Evolutionary conservation across 108 stramenopile genomes (phyloP).

Genomic region (Skeletonema marinoi): DNA sequence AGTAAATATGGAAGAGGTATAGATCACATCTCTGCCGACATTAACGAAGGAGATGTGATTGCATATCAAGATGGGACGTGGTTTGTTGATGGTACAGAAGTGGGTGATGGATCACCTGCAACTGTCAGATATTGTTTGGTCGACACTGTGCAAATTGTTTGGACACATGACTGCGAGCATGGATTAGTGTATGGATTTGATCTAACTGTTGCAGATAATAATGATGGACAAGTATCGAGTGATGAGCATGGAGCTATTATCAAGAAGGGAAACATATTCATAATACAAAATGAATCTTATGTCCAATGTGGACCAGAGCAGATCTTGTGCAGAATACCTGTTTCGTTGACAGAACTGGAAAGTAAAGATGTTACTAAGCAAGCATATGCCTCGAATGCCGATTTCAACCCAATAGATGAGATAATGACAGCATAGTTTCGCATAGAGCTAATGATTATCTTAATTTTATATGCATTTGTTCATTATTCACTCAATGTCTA

Average conservation of each 20-base stretch:
- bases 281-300: slow-evolving; percentile 4
- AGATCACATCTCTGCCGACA: slow-evolving; percentile 61
- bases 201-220: slow-evolving; percentile 5
- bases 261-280: slow-evolving; percentile 10
- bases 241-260: slow-evolving; percentile 4
- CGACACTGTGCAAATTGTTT: slow-evolving; percentile 70
- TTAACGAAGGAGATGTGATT: slow-evolving; percentile 62
- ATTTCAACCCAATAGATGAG: not conserved
- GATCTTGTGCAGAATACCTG: slow-evolving; percentile 50
- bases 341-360: not conserved
- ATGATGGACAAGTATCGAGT: not conserved
- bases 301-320: slow-evolving; percentile 65
- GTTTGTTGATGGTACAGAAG: slow-evolving; percentile 71
- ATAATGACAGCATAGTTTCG: not conserved
- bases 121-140: slow-evolving; percentile 38
- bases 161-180: slow-evolving; percentile 88
- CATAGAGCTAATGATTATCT: not conserved
- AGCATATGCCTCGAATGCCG: not conserved
- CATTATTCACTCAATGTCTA: not conserved
- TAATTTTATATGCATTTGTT: slow-evolving; percentile 5
- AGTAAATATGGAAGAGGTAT: slow-evolving; percentile 64
- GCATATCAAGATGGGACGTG: slow-evolving; percentile 74
- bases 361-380: not conserved
- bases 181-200: slow-evolving; percentile 67
- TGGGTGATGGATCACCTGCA: slow-evolving; percentile 50